A percentile compares a stretch with the other conserved stretches of the same genome.
Conservation (phyloP, 495 filamentous ascomycete genomes). For the Chaetomium fimeti region DNA sequence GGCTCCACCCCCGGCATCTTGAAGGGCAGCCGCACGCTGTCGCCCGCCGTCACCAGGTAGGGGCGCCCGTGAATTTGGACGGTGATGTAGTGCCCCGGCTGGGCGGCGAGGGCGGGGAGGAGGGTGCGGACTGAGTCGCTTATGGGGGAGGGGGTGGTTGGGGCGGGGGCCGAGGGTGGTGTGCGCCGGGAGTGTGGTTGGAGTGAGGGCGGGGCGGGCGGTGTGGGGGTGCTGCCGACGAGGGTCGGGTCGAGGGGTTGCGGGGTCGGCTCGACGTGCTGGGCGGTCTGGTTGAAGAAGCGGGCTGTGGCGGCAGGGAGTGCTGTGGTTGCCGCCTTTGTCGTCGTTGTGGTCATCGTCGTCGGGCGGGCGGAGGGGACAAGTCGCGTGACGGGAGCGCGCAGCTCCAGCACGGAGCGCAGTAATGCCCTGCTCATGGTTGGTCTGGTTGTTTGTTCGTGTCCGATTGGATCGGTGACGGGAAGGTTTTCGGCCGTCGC, state of each 20-base stretch:
- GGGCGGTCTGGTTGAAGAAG: conserved; percentile 35
- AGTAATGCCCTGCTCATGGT: conserved; percentile 48
- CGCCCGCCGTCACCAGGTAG: conserved; percentile 87
- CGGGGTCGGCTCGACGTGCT: conserved; percentile 31
- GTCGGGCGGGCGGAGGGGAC: conserved; percentile 27
- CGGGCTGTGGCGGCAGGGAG: conserved; percentile 27
- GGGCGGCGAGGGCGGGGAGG: conserved; percentile 73
- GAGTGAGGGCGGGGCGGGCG: conserved; percentile 22
- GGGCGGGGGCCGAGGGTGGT: conserved; percentile 42
- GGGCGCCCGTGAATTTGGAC: conserved; percentile 82
- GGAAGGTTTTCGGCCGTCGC: not conserved
- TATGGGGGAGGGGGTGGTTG: conserved; percentile 43
- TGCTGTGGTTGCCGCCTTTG: no score
- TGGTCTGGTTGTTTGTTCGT: not conserved
- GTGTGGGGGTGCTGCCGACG: conserved; percentile 20
- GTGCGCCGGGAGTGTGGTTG: conserved; percentile 12
- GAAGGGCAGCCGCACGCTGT: conserved; percentile 91
- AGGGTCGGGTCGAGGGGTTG: conserved; percentile 14
- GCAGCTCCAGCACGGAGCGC: conserved; percentile 51
- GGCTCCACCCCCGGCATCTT: conserved; percentile 77
- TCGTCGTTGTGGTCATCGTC: conserved; percentile 33
- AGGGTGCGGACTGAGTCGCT: conserved; percentile 60
- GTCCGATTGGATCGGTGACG: conserved; percentile 11
- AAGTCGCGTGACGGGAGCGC: conserved; percentile 36
- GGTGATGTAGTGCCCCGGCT: conserved; percentile 81